These are phyloP conservation scores for Chytriomyces confervae DNA, from an alignment of 192 early-diverging fungal species.

Conservation along the genomic window DNA sequence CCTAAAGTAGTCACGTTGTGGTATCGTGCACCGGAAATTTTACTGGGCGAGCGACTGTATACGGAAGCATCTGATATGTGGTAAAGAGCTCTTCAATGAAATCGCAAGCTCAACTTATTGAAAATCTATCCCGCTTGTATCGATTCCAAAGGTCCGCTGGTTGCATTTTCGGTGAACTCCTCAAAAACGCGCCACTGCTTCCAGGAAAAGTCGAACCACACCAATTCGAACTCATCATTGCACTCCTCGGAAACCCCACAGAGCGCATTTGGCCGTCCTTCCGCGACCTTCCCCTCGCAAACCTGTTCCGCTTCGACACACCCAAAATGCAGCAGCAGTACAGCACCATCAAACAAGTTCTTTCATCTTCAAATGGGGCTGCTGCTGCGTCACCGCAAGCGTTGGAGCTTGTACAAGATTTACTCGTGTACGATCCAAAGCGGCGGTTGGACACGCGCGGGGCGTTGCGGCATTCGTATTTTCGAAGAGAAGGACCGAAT, in stretches of 20 bases:
- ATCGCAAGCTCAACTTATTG: too few species aligned
- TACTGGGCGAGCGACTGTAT: conserved; percentile 88
- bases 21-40: conserved; percentile 93
- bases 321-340: conserved; percentile 47
- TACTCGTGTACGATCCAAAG: conserved; percentile 83
- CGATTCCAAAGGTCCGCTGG: conserved; percentile 76
- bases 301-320: conserved; percentile 59
- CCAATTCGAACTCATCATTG: conserved; percentile 84
- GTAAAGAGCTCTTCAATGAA: conserved; percentile 38
- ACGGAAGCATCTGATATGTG: conserved; percentile 88
- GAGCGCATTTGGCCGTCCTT: conserved; percentile 82
- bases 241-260: conserved; percentile 87
- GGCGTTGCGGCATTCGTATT: conserved; percentile 79
- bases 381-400: conserved; percentile 58
- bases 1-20: conserved; percentile 94
- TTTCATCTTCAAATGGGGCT: conserved; percentile 17
- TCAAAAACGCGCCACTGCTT: conserved; percentile 74
- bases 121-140: too few species aligned
- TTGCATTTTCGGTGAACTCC: conserved; percentile 94
- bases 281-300: conserved; percentile 65
- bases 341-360: conserved; percentile 64
- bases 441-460: conserved; percentile 76
- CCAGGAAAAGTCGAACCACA: conserved; percentile 88
- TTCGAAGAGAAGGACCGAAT: conserved; percentile 75
- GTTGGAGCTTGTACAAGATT: conserved; percentile 62